Evolutionary conservation across 148 eudicot species (phyloP), one percentile per base, ranked within the genome.

Genomic region (Cornus kousa): DNA sequence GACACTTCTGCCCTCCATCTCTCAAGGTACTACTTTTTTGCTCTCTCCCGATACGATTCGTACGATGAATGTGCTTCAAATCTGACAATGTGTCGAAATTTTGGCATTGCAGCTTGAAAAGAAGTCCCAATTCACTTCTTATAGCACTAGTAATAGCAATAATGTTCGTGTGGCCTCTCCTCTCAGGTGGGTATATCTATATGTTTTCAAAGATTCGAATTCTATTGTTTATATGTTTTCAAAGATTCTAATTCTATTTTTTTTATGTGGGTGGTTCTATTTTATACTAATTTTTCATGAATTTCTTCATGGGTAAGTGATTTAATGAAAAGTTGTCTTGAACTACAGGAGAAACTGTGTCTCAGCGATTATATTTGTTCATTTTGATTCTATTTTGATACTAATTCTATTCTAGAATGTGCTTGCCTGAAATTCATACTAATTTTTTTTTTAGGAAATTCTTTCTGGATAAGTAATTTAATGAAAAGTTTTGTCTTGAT

Each of bases 11-110:
- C 37, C 69, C 76, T 72, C 71, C 74, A 23, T 83, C 83, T 76
- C 88, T 86, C 81, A 83, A 81, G 88, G 88, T 86, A 23, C 43
- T 13, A 4, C 24, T 13, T 62, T 28, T 50, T 62, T 62, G 3
- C 23, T 4, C 66, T 62, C 23, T 17, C 20, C 66, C 20, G 20
- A 14, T 4, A 12, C 62, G 1, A 60, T 3, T 62, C 0, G 23
- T 62, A 7, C 59, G 12, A 12, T 53, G 48, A 74, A 57, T 57
- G 46, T 74, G 67, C n/a, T 76, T 28, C 35, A 43, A 23, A 62
- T 9, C 13, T n/a, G 55, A 28, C 71, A 14, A 23, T 22, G 0
- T 76, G 20, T 35, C 55, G 55, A 22, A 14, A 3, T 5, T n/a
- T n/a, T 55, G 74, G 76, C 72, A 19, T 37, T 59, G 71, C 82